A percentile compares a stretch with the other conserved stretches of the same genome.
Evolutionary conservation across 768 basidiomycete species (phyloP).

Genomic region (Kwoniella botswanensis): DNA sequence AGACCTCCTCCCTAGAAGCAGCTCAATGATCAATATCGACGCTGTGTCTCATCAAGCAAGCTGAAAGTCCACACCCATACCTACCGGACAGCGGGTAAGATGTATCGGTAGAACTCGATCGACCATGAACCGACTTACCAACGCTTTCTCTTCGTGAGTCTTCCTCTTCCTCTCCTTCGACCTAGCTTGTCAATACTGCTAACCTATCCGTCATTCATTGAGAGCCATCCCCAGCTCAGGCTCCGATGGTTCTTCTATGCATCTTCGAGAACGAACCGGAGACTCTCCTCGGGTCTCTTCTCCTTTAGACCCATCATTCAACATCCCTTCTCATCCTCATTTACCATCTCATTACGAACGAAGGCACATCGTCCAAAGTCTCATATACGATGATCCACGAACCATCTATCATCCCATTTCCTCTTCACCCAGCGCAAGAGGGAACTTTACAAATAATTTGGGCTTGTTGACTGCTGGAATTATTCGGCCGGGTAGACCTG

Average conservation of each 20-base stretch:
- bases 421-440: neutral
- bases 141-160: slow-evolving; percentile 39
- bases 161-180: neutral
- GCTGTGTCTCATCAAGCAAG: neutral
- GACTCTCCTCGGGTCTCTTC: slow-evolving; percentile 22
- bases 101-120: neutral
- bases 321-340: slow-evolving; percentile 17
- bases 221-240: slow-evolving; percentile 31
- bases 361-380: slow-evolving; percentile 22
- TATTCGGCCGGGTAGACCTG: slow-evolving; percentile 31
- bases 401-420: slow-evolving; percentile 21
- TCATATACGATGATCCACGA: slow-evolving; percentile 47
- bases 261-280: slow-evolving; percentile 4
- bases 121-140: slow-evolving; percentile 40
- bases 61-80: neutral
- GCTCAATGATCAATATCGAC: neutral
- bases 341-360: slow-evolving; percentile 11
- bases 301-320: slow-evolving; percentile 24
- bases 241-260: slow-evolving; percentile 27
- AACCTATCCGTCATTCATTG: neutral
- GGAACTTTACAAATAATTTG: slow-evolving; percentile 2
- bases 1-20: neutral
- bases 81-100: neutral
- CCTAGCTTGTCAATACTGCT: neutral
- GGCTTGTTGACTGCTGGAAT: slow-evolving; percentile 9